Evolutionary conservation across 1,284 basidiomycete genomes (phyloP), one percentile per base, ranked within the genome.

Genomic region (Ustilago trichophora): DNA sequence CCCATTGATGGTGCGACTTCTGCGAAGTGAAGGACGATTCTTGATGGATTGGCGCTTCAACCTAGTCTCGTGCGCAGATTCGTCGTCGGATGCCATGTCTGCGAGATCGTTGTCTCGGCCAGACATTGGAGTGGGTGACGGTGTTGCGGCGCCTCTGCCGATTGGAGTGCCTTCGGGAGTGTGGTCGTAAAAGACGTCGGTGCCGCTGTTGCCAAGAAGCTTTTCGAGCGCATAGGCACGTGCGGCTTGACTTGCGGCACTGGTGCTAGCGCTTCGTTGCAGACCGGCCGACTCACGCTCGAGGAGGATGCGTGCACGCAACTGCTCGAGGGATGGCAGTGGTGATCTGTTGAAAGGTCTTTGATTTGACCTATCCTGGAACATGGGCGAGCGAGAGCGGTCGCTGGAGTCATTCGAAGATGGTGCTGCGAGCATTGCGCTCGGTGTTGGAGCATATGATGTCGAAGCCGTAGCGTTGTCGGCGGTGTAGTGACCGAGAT

Each of bases 211-310:
- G 45, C 78, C 78, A 15, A 80, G 58, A 3, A 80, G 68, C 48
- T 80, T 80, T 31, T 80, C 74, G 50, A 80, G 57, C 4, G 78
- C 77, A 49, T 80, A 80, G 15, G 75, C 75, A 21, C 78, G 69
- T 0, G 77, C 78, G 10, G 75, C 77, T 21, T 73, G 76, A 48
- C 73, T 76, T 15, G 78, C 74, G 3, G 75, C 77, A 34, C 69
- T 75, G 7, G 77, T 67, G 43, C 68, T 75, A 9, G 75, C 73
- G 46, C 72, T 76, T 32, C 71, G 47, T 40, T 71, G 67, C 11
- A 76, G 53, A 3, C 75, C 75, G 2, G 69, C 66, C 0, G 67
- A 47, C 18, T 68, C 72, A 13, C 77, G 69, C 42, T 80, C 77
- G 26, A 72, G 67, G 1, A 79, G 41, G 37, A 80, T 76, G 12